These are phyloP conservation scores for Dipodascopsis uninucleata DNA, from an alignment of 805 yeast genomes.

Conservation along the genomic window DNA sequence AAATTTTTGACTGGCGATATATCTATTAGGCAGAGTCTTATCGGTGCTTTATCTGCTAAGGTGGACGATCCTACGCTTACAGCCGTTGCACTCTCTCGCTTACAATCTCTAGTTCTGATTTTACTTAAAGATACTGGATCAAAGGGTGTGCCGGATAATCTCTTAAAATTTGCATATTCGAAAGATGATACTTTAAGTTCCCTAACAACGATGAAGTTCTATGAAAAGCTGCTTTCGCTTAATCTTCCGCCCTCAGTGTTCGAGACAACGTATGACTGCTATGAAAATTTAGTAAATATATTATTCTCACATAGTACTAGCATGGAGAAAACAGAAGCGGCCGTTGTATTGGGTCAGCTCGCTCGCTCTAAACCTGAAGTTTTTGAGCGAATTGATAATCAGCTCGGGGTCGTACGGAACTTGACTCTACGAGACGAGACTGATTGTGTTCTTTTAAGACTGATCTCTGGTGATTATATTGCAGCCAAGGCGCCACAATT, in stretches of 20 bases:
- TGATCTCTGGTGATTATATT: conserved; percentile 16
- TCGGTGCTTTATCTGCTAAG: too few relatives aligned
- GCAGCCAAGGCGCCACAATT: conserved; percentile 13
- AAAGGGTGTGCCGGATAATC: conserved; percentile 12
- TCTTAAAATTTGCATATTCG: conserved; percentile 6
- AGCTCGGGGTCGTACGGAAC: conserved; percentile 3
- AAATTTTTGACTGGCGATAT: too few relatives aligned
- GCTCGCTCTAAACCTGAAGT: conserved; percentile 10
- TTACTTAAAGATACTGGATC: conserved; percentile 15
- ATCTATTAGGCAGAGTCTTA: too few relatives aligned
- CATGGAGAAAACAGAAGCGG: conserved; percentile 18
- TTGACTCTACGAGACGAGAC: conserved; percentile 17
- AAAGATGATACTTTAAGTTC: conserved; percentile 17
- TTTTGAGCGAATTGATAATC: conserved; percentile 10
- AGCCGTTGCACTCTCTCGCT: conserved; percentile 12
- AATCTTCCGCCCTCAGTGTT: conserved; percentile 20
- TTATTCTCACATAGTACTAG: conserved; percentile 4
- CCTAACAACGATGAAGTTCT: conserved; percentile 19
- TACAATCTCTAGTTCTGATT: conserved; percentile 13
- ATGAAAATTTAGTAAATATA: conserved; percentile 9
- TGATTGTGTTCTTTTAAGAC: conserved; percentile 12
- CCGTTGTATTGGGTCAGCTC: conserved; percentile 14
- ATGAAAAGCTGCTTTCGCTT: conserved; percentile 15
- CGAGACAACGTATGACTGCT: conserved; percentile 6
- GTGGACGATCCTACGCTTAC: conserved; percentile 1